Base-by-base conservation (phyloP, 805 yeast species). In the Metschnikowia colocasiae region DNA sequence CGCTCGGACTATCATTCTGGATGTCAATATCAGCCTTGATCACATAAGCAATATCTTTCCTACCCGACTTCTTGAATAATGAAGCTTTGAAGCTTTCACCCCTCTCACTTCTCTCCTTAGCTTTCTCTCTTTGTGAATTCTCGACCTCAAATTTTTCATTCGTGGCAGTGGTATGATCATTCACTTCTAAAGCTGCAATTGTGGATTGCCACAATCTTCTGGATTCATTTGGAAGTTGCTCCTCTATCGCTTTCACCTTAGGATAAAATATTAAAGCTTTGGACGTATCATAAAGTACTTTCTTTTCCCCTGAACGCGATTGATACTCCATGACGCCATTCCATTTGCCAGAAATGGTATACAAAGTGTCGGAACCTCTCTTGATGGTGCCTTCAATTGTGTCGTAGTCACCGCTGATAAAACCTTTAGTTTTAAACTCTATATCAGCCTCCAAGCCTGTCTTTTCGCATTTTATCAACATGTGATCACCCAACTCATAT, bases 401-500 rank as follows among this genome's bases (percentile, higher is more conserved):
- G 64, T 94, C 95, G 65, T 92, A 94, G 3, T 92, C 79, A 18
- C 99, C 99, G 19, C 91, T 78, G 36, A 94, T 87, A 62, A 90
- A 87, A 1, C 99, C 99, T 66, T 94, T 94, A 5, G 94, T 87
- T 63, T 94, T 91, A 69, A 94, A 94, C 55, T 94, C 98, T 43
- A 94, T 85, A 62, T 85, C 92, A 3, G 92, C 89, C 46, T 78
- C 75, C 50, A 77, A 76, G 12, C 79, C 81, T 16, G 74, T 72
- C 9, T 72, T 65, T 5, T 80, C 75, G 58, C 92, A 86, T 56
- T 77, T 79, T 47, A 94, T 74, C n/a, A 76, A 57, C 81, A 95
- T 80, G 61, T 86, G 95, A 64, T 94, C 99, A 25, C 99, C 98
- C 49, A 94, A 68, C 65, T 94, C 99, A 48, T 86, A 83, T 67